Evolutionary conservation across 1,284 basidiomycete species (phyloP), one percentile per base, ranked within the genome.

Genomic region (Papiliotrema laurentii): DNA sequence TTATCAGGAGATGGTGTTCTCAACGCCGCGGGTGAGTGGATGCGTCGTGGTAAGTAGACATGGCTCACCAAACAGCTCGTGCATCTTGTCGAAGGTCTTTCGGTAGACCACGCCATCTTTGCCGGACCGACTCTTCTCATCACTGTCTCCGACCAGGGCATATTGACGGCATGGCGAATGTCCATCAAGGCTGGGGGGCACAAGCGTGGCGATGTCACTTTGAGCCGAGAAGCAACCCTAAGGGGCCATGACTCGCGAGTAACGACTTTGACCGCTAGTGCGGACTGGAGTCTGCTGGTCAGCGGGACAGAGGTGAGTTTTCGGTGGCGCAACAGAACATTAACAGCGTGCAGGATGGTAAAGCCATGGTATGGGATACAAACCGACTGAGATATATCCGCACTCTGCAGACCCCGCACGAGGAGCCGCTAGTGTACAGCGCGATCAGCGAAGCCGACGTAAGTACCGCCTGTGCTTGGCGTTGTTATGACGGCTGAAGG

Each of bases 301-400:
- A 93, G 87, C 53, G 90, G 90, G 5, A 87, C 87, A 5, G 79
- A 81, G 53, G 69, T 68, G 47, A 52, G 64, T 60, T 3, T 6
- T 27, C 16, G 5, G 26, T 21, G 34, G 4, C 42, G n/a, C 31
- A 34, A 33, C n/a, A 26, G 27, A n/a, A 9, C 39, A 18, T 27
- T 5, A 24, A 19, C 40, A 13, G 21, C 9, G 19, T 13, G 9
- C 1, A 31, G 58, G 90, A 96, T 60, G 86, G 88, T 1, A 87
- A 83, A 51, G 89, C 86, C 0, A 85, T 86, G 14, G 60, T 96
- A 6, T 97, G 93, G 93, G 93, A 97, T 67, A 78, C 90, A 47
- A 96, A 97, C 63, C 79, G 84, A 34, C 83, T 86, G 14, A 74
- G 82, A 1, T 91, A 91, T 58, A 81, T 86, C 13, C 76, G 84